Conservation (phyloP, 2,329 filamentous ascomycete species). For the Claviceps sp. region DNA sequence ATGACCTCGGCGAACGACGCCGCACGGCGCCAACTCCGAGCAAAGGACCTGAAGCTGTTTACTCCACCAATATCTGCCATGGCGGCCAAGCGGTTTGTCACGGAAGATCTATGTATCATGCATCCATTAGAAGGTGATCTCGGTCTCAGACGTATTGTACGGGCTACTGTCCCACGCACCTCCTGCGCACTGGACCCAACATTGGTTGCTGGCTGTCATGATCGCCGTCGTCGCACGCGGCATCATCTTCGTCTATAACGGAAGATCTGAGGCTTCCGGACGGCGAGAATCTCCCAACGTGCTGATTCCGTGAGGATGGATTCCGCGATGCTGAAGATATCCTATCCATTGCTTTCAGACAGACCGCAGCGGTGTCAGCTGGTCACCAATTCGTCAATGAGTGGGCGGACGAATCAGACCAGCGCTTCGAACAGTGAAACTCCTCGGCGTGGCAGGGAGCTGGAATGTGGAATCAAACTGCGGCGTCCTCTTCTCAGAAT, state of each 20-base stretch:
- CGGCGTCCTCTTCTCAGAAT: neutral
- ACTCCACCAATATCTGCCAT: conserved; percentile 68
- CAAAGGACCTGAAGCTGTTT: conserved; percentile 90
- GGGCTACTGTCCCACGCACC: conserved; percentile 10
- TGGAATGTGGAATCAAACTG: neutral
- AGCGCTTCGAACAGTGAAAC: neutral
- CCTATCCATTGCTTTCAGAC: neutral
- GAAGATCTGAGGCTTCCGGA: conserved; percentile 29
- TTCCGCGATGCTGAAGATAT: conserved; percentile 16
- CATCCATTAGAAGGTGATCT: neutral
- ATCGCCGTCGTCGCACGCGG: conserved; percentile 28
- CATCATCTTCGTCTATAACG: conserved; percentile 30
- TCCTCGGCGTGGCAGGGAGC: no score
- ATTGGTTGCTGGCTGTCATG: conserved; percentile 15
- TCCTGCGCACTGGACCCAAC: conserved; percentile 17
- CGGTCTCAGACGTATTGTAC: no score
- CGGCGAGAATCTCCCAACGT: conserved; percentile 28
- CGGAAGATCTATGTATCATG: conserved; percentile 36
- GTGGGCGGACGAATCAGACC: neutral
- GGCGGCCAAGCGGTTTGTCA: conserved; percentile 41
- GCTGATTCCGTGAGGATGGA: conserved; percentile 33
- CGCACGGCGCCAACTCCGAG: conserved; percentile 81
- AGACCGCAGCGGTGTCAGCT: neutral
- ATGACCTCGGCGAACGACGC: conserved; percentile 81
- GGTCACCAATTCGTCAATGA: neutral